Conservation (phyloP, 148 eudicot genomes). For the Amaranthus cruentus region DNA sequence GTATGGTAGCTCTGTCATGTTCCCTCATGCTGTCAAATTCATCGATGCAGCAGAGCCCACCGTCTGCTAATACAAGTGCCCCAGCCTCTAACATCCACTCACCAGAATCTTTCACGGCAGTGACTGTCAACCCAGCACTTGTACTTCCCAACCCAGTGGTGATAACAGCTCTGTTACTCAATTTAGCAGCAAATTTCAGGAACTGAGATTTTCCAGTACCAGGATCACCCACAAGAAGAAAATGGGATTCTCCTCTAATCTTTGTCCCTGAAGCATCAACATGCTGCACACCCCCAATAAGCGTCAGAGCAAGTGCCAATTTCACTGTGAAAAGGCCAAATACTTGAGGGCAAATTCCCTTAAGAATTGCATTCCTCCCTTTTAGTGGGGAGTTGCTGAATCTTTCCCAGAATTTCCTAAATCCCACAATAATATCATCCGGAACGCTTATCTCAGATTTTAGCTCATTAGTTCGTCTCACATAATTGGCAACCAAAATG, state of each 20-base stretch:
- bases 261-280: slow-evolving; percentile 95
- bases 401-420: slow-evolving; percentile 67
- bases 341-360: slow-evolving; percentile 82
- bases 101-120: slow-evolving; percentile 94
- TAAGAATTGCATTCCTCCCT: slow-evolving; percentile 86
- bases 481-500: slow-evolving; percentile 71
- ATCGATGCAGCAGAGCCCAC: slow-evolving; percentile 96
- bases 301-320: slow-evolving; percentile 89
- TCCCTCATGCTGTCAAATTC: slow-evolving; percentile 98
- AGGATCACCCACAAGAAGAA: slow-evolving; percentile 96
- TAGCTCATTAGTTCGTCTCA: slow-evolving; percentile 73
- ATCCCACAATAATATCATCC: slow-evolving; percentile 42
- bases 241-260: slow-evolving; percentile 93
- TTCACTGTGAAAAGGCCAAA: slow-evolving; percentile 96
- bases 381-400: slow-evolving; percentile 65
- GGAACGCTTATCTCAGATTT: slow-evolving; percentile 79
- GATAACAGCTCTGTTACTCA: slow-evolving; percentile 87
- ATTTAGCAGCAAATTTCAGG: slow-evolving; percentile 78
- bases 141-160: slow-evolving; percentile 95
- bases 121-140: slow-evolving; percentile 95
- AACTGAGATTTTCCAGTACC: slow-evolving; percentile 96
- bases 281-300: slow-evolving; percentile 96
- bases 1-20: slow-evolving; percentile 97
- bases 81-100: slow-evolving; percentile 99
- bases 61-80: slow-evolving; percentile 94